Evolutionary conservation across 495 filamentous ascomycete genomes (phyloP).

Genomic region (Cryomyces minteri): DNA sequence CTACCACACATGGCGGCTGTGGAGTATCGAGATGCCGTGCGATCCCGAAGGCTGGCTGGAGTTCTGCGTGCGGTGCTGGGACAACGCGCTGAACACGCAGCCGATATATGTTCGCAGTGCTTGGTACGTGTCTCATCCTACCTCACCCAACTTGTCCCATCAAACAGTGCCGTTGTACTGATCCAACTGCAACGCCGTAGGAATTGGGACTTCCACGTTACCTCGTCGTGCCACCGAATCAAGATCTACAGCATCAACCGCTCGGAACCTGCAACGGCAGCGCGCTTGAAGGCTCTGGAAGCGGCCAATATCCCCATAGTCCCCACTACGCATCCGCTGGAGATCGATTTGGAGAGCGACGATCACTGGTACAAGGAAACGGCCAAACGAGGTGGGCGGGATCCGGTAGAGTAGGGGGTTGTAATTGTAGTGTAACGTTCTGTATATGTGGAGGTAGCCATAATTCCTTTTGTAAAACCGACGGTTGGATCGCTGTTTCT

Average conservation of each 20-base stretch:
- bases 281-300: constrained; percentile 31
- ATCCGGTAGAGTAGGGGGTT: constrained; percentile 7
- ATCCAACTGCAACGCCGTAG: too few relatives aligned
- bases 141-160: too few relatives aligned
- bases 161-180: too few relatives aligned
- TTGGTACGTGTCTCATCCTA: too few relatives aligned
- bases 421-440: too few relatives aligned
- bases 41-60: constrained; percentile 43
- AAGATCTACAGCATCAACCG: constrained; percentile 45
- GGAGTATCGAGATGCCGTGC: constrained; percentile 32
- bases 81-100: constrained; percentile 36
- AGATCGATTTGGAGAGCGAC: constrained; percentile 11
- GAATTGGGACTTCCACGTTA: constrained; percentile 51
- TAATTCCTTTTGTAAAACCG: too few relatives aligned
- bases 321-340: constrained; percentile 12
- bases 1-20: constrained; percentile 34
- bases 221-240: constrained; percentile 41
- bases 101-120: constrained; percentile 24
- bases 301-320: constrained; percentile 14
- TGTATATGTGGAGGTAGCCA: too few relatives aligned
- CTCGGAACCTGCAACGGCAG: constrained; percentile 25
- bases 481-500: too few relatives aligned
- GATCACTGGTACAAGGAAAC: constrained; percentile 11
- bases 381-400: constrained; percentile 7
- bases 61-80: constrained; percentile 36